A percentile compares a stretch with the other conserved stretches of the same genome.
These are phyloP conservation scores for Salix caprea DNA, from an alignment of 345 rosid genomes.

Conservation along the genomic window DNA sequence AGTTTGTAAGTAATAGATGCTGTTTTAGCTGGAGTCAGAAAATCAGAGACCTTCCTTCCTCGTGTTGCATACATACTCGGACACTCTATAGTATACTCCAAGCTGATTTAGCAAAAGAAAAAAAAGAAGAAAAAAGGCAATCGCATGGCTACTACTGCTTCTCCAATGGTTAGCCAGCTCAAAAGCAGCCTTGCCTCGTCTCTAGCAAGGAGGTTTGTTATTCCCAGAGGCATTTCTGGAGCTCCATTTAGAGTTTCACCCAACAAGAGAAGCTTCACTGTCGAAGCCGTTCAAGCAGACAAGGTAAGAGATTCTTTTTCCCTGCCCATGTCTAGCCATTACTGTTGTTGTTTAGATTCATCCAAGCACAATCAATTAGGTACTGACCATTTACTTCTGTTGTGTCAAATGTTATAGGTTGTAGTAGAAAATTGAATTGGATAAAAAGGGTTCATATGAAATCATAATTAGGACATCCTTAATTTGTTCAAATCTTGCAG, in stretches of 20 bases:
- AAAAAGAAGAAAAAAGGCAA: neutral
- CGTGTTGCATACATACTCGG: neutral
- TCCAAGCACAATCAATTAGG: too few species aligned
- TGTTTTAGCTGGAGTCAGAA: neutral
- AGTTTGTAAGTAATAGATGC: conserved; percentile 20
- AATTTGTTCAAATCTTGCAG: conserved; percentile 32
- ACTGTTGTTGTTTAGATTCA: neutral
- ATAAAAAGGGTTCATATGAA: neutral
- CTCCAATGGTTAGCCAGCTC: conserved; percentile 90
- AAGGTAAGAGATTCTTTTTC: conserved; percentile 34
- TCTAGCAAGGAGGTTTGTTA: conserved; percentile 31
- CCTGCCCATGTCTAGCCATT: neutral
- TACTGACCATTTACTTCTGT: too few species aligned
- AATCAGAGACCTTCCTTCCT: neutral
- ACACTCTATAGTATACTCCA: neutral
- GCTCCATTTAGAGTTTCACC: conserved; percentile 53
- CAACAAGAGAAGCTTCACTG: conserved; percentile 57
- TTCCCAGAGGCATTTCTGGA: conserved; percentile 64
- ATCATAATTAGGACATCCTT: neutral
- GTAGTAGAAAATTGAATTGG: too few species aligned
- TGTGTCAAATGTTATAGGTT: too few species aligned
- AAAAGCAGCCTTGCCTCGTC: conserved; percentile 68
- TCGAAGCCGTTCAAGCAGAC: conserved; percentile 70
- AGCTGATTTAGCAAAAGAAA: conserved; percentile 2
- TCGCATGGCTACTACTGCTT: conserved; percentile 52